A percentile compares a stretch with the other conserved stretches of the same genome.
Evolutionary conservation across 495 filamentous ascomycete genomes (phyloP).

Genomic region (Oidiodendron maius): DNA sequence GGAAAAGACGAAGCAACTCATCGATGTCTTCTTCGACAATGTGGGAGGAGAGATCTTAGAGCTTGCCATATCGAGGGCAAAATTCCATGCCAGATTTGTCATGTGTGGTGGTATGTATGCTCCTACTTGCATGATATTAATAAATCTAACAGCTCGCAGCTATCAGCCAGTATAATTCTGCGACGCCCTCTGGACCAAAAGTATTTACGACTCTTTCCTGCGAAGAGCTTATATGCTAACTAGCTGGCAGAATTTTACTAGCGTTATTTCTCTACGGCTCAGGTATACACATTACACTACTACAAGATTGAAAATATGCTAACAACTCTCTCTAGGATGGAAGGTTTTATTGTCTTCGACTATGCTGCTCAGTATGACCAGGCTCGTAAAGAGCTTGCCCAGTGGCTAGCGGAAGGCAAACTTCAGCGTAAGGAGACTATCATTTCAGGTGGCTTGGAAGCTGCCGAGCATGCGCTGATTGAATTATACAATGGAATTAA

Average conservation of each 20-base stretch:
- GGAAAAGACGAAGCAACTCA: conserved; percentile 53
- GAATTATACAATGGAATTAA: conserved; percentile 1
- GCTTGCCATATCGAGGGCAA: conserved; percentile 49
- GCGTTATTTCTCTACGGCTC: too few species aligned
- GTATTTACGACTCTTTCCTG: conserved; percentile 14
- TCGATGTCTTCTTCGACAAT: conserved; percentile 68
- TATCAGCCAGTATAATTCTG: conserved; percentile 18
- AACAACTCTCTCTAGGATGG: neutral
- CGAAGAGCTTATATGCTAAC: neutral
- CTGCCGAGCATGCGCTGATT: neutral
- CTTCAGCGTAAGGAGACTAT: conserved; percentile 5
- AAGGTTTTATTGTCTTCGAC: conserved; percentile 5
- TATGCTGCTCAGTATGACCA: neutral
- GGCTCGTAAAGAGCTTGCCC: neutral
- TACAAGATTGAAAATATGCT: too few species aligned
- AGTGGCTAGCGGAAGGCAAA: conserved; percentile 4
- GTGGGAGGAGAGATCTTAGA: conserved; percentile 66
- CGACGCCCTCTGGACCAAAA: neutral
- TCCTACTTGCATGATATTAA: too few species aligned
- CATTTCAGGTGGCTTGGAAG: neutral
- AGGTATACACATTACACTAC: too few species aligned
- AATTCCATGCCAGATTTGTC: conserved; percentile 50
- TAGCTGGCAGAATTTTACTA: too few species aligned
- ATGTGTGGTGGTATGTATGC: conserved; percentile 50
- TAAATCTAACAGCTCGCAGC: too few species aligned